A percentile compares a stretch with the other conserved stretches of the same genome.
Conservation (phyloP, 2,329 filamentous ascomycete genomes). For the Aspergillus pseudoglaucus region DNA sequence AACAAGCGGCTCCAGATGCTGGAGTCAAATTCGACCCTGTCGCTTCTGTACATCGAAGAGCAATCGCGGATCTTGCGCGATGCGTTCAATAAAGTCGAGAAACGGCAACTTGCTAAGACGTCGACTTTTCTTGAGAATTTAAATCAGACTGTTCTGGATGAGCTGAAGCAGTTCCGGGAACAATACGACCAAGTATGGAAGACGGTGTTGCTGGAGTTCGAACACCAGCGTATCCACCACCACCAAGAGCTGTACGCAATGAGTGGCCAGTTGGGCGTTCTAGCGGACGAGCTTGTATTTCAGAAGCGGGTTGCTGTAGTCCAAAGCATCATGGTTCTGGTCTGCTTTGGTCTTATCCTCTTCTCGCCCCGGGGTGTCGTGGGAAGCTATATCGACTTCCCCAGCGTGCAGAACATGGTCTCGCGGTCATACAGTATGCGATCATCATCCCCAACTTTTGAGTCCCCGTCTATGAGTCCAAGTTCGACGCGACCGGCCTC, state of each 20-base stretch:
- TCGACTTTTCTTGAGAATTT: constrained; percentile 72
- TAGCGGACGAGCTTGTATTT: constrained; percentile 84
- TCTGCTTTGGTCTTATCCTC: constrained; percentile 80
- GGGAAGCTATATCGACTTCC: constrained; percentile 40
- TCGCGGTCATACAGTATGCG: constrained; percentile 39
- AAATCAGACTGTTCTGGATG: constrained; percentile 79
- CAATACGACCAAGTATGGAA: constrained; percentile 98
- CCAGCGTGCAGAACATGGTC: constrained; percentile 42
- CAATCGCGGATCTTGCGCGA: constrained; percentile 87
- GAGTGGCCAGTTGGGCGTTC: constrained; percentile 69
- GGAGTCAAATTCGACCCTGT: constrained; percentile 87
- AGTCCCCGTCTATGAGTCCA: constrained; percentile 32
- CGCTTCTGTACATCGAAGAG: constrained; percentile 92
- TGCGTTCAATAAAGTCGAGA: constrained; percentile 78
- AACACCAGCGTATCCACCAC: constrained; percentile 78
- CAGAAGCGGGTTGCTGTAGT: constrained; percentile 89
- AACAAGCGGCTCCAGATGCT: constrained; percentile 87
- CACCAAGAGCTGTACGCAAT: constrained; percentile 78
- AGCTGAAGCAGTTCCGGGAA: constrained; percentile 68
- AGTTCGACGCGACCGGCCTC: constrained; percentile 30
- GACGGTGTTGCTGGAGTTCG: constrained; percentile 84
- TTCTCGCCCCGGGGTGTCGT: constrained; percentile 52
- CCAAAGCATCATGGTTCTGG: constrained; percentile 77
- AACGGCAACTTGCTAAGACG: constrained; percentile 77
- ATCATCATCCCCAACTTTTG: constrained; percentile 30